Conservation (phyloP, 1,139 yeast genomes). For the Nakaseomyces glabratus region DNA sequence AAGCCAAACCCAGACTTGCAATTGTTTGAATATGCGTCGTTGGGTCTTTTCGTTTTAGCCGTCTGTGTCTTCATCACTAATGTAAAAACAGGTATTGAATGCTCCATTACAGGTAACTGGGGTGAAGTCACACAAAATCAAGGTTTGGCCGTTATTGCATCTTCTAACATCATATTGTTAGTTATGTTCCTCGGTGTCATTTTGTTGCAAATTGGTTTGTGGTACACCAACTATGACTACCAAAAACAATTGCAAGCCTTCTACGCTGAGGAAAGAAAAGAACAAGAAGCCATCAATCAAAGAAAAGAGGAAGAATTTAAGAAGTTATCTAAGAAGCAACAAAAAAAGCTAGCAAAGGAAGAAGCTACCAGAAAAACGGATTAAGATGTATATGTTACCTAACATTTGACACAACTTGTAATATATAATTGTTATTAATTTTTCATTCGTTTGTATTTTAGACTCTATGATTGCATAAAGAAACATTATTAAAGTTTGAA, state of each 20-base stretch:
- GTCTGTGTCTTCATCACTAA: constrained; percentile 78
- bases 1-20: constrained; percentile 77
- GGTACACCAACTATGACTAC: constrained; percentile 79
- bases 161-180: constrained; percentile 71
- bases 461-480: too few species aligned
- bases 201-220: constrained; percentile 78
- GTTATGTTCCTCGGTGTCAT: constrained; percentile 68
- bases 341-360: not conserved
- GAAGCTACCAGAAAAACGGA: not conserved
- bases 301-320: constrained; percentile 7
- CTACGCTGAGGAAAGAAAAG: constrained; percentile 37
- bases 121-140: constrained; percentile 85
- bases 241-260: constrained; percentile 46
- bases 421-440: too few species aligned
- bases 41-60: constrained; percentile 61
- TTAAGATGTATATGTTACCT: not conserved
- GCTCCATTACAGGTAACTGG: constrained; percentile 70
- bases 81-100: constrained; percentile 68
- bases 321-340: constrained; percentile 5
- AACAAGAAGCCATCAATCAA: constrained; percentile 9
- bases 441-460: too few species aligned
- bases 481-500: too few species aligned
- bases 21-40: constrained; percentile 81
- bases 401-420: too few species aligned
- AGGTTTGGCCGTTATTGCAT: constrained; percentile 87